Evolutionary conservation across 495 filamentous ascomycete genomes (phyloP).

Genomic region (Penicillium dipodomyicola): DNA sequence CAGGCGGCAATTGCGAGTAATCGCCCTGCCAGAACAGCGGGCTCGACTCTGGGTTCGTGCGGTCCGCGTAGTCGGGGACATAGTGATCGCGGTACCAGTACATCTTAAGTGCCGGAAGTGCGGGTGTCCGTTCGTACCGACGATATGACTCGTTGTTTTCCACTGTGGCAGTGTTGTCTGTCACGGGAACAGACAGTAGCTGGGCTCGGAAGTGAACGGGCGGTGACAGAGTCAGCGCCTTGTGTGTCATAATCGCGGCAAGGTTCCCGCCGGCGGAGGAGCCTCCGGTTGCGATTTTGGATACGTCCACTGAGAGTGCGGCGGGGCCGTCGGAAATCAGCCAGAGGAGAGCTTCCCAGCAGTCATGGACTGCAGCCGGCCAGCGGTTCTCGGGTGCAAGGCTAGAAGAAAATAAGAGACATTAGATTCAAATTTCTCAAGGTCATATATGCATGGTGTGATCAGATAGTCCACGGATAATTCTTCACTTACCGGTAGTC

Average conservation of each 20-base stretch:
- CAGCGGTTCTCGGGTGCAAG: conserved; percentile 56
- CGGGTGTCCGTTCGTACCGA: conserved; percentile 49
- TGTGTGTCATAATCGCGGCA: conserved; percentile 54
- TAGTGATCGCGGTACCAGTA: conserved; percentile 59
- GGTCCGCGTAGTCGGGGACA: conserved; percentile 45
- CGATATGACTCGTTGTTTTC: conserved; percentile 47
- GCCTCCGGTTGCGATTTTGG: conserved; percentile 51
- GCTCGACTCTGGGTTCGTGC: conserved; percentile 52
- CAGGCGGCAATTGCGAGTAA: conserved; percentile 49
- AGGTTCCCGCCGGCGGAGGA: conserved; percentile 58
- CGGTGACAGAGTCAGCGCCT: conserved; percentile 42
- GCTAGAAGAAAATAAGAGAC: background rate
- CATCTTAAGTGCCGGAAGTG: conserved; percentile 55
- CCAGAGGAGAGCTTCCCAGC: conserved; percentile 58
- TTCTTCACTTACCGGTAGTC: conserved; percentile 50
- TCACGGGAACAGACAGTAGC: conserved; percentile 57
- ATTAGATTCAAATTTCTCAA: background rate
- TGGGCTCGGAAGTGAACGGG: conserved; percentile 48
- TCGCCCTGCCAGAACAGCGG: conserved; percentile 51
- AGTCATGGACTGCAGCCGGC: conserved; percentile 56
- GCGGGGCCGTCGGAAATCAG: conserved; percentile 41
- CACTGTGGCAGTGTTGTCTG: conserved; percentile 53
- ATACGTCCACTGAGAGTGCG: conserved; percentile 42
- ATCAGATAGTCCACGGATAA: background rate
- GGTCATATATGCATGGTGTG: conserved; percentile 12